Base-by-base conservation (phyloP, 2,329 filamentous ascomycete species). In the Drechslera avenae region DNA sequence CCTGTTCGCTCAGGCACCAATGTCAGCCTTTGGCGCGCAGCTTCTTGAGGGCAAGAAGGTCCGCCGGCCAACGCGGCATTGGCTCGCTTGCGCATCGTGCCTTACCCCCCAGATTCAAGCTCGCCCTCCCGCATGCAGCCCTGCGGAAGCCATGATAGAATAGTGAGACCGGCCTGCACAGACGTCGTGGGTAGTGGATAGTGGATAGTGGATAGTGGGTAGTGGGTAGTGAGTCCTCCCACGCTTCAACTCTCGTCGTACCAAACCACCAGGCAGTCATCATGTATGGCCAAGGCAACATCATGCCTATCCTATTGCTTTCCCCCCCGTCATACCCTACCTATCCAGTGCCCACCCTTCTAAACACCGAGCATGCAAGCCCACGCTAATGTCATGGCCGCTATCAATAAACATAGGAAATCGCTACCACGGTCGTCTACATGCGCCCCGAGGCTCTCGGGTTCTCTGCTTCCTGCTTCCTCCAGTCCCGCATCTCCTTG, bases 401-500 rank as follows among this genome's bases (percentile, higher is more conserved):
- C 12, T 40, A 32, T 39, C 35, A 31, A 43, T 9, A 30, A 8
- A 19, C 16, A 36, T 13, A n/a, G 13, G 6, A 36, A 36, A 36
- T 4, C 34, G 1, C 40, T 26, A 39, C 41, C 13, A 13, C 5
- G 9, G 2, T 1, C 16, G 5, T 17, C 52, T 37, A 66, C 73
- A 85, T 85, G 54, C 86, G 83, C 59, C 87, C 82, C 55, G 85
- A 83, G 58, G 87, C 81, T 67, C 92, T 83, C 36, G 92, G 92
- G 79, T 96, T 89, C 57, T 84, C 78, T 4, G 93, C 91, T 73
- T 97, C 91, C 41, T 85, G 81, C 67, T 83, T 86, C 72, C 91
- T 85, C 75, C 87, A 92, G 62, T 96, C 91, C 54, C 94, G 83
- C 70, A 92, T 85, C 80, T 97, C 93, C 77, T 91, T 96, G 4